Evolutionary conservation across 2,329 filamentous ascomycete genomes (phyloP).

Genomic region (Fusarium burgessii): DNA sequence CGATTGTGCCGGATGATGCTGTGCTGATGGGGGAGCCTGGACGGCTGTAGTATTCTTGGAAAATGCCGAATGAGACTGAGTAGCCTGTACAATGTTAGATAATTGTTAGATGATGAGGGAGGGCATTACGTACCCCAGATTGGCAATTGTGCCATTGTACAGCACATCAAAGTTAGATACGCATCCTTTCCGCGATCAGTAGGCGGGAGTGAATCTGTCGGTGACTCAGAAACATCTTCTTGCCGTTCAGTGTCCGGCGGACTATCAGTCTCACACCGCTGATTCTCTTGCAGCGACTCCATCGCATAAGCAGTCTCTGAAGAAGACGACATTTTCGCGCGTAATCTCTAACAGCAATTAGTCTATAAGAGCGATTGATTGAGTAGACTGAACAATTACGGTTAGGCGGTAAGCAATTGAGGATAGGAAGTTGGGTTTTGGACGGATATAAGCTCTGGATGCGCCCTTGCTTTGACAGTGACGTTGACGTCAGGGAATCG

Average conservation of each 20-base stretch:
- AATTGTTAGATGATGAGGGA: rapidly evolving
- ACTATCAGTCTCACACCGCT: neutral
- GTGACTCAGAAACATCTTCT: neutral
- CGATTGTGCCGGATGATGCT: conserved; percentile 51
- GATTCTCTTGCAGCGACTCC: neutral
- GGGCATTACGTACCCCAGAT: conserved; percentile 44
- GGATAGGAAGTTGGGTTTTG: neutral
- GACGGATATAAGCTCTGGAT: neutral
- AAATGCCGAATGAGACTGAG: conserved; percentile 69
- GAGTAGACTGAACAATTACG: neutral
- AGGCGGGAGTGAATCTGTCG: conserved; percentile 36
- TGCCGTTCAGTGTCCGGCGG: neutral
- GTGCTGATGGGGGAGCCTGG: conserved; percentile 61
- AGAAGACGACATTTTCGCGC: neutral
- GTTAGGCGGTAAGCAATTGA: neutral
- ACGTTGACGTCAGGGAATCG: conserved; percentile 14
- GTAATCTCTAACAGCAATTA: too few species aligned
- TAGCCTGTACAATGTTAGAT: conserved; percentile 37
- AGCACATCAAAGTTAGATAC: conserved; percentile 48
- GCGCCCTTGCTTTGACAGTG: conserved; percentile 23
- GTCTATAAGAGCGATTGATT: too few species aligned
- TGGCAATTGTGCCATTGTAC: conserved; percentile 48
- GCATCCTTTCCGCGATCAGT: conserved; percentile 47
- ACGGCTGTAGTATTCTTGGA: conserved; percentile 74
- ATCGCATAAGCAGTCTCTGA: neutral